Conservation (phyloP, 495 filamentous ascomycete species). For the Bathelium albidoporum region DNA sequence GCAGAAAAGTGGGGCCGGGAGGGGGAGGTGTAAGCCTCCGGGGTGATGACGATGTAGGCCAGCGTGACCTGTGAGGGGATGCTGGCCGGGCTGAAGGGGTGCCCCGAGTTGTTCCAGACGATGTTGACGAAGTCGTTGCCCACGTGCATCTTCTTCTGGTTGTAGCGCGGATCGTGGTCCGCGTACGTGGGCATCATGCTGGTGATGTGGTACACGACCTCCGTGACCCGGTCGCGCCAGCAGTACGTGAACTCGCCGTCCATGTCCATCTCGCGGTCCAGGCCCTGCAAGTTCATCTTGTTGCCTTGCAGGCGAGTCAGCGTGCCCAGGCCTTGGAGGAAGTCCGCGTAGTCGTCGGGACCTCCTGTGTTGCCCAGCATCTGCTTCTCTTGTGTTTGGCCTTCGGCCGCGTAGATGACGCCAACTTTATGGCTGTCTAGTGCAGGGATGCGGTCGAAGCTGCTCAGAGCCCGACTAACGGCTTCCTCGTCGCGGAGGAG, state of each 20-base stretch:
- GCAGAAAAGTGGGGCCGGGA: conserved; percentile 32
- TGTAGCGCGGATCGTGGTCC: conserved; percentile 60
- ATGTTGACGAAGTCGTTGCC: conserved; percentile 98
- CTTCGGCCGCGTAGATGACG: conserved; percentile 79
- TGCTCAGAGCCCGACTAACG: conserved; percentile 61
- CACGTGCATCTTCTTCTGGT: conserved; percentile 84
- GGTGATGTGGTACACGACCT: conserved; percentile 89
- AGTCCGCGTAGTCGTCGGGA: conserved; percentile 73
- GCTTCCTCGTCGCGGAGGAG: conserved; percentile 73
- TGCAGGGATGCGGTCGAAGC: conserved; percentile 79
- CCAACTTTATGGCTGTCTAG: conserved; percentile 95
- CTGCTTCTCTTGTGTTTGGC: conserved; percentile 67
- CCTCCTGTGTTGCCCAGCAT: conserved; percentile 79
- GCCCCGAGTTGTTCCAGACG: conserved; percentile 89
- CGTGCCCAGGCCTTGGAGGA: conserved; percentile 69
- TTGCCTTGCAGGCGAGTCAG: conserved; percentile 68
- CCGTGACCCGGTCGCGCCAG: conserved; percentile 89
- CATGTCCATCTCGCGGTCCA: conserved; percentile 61
- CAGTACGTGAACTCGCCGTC: conserved; percentile 83
- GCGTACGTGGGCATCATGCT: conserved; percentile 93
- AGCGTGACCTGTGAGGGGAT: conserved; percentile 91
- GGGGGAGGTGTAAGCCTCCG: conserved; percentile 59
- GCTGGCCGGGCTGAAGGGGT: conserved; percentile 69
- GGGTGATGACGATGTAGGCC: conserved; percentile 91
- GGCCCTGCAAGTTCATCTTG: conserved; percentile 83